Base-by-base conservation (phyloP, 441 rosid genomes). In the Populus tomentosa region DNA sequence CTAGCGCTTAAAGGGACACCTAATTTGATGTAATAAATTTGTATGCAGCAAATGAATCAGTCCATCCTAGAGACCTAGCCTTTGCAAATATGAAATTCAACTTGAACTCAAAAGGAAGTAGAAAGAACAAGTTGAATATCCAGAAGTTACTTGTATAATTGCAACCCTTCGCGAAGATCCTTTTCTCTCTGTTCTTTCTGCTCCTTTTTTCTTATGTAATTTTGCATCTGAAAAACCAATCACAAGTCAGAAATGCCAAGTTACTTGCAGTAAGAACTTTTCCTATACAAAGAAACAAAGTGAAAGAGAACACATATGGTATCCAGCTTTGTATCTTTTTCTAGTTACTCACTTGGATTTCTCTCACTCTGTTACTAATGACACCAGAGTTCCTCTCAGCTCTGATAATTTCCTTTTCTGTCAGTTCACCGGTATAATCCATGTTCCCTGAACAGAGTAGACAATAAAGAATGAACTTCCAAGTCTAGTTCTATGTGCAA, bases 331-430 rank as follows among this genome's bases (percentile, higher is more conserved):
- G 80, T 87, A 50, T 86, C 82, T 92, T 97, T 36, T 36, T 64
- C 36, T 67, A 67, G 42, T 21, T 23, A 80, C 88, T 86, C 82
- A 93, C 98, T 82, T 95, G 99, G 78, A 95, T 94, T 75, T 95
- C 98, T 79, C 98, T 90, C 77, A 95, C 89, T 82, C 87, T 83
- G 84, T 85, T 80, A 76, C 99, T 95, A 75, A 95, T 86, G 38
- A 84, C 85, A 68, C 99, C 99, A 2, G 98, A 87, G 70, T 95
- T 93, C 86, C 99, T 91, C 87, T 95, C 98, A 28, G 94, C 94
- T 82, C 95, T 92, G 33, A 95, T 95, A 20, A 95, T 91, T 81
- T 95, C 98, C 82, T 91, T 95, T 83, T 93, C 97, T 6, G 97
- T 85, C 72, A 93, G 56, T 73, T 92, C 99, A 50, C 99, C 94